Evolutionary conservation across 805 yeast species (phyloP), one percentile per base, ranked within the genome.

Genomic region (Trichomonascus vanleenenianus): DNA sequence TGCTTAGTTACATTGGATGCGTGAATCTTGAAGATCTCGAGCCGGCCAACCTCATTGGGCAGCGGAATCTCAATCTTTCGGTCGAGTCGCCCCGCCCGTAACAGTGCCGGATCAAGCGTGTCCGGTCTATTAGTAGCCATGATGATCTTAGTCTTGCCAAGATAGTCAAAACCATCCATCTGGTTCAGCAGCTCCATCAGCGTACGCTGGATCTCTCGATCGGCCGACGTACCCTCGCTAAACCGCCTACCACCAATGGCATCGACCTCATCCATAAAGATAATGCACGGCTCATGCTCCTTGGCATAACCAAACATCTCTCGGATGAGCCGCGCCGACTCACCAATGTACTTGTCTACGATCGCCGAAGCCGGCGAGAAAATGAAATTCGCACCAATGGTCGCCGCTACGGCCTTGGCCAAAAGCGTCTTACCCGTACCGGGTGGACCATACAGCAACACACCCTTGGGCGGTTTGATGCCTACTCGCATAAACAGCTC

Each of bases 121-220:
- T 91, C 98, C 9, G 98, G 98, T 69, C 98, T 79, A 67, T 91
- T 91, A n/a, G 98, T 91, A 30, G 98, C 98, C 98, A 91, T 91
- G 59, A 91, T 91, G 44, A 91, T 88, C 70, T 91, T 91, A 2
- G 98, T 91, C 66, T 88, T 95, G 22, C 98, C 98, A 59, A 91
- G 74, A 48, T 87, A 84, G 64, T 91, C 97, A 65, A 91, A 91
- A 49, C 98, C 98, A 65, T 91, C 98, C 99, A 93, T 93, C 71
- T 93, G 99, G 59, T 94, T 93, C 59, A 93, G 75, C 61, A 93
- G 74, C 71, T 93, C 99, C 62, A 93, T 82, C 66, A 93, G 74
- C 55, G 91, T 93, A 72, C 99, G 86, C 71, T 93, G 99, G 45
- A 93, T 98, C 71, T 93, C 99, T 67, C 98, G 83, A 69, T 91